phyloP scores from a whole-genome alignment of 106 monocot species.

The Apostasia shenzhenica region DNA sequence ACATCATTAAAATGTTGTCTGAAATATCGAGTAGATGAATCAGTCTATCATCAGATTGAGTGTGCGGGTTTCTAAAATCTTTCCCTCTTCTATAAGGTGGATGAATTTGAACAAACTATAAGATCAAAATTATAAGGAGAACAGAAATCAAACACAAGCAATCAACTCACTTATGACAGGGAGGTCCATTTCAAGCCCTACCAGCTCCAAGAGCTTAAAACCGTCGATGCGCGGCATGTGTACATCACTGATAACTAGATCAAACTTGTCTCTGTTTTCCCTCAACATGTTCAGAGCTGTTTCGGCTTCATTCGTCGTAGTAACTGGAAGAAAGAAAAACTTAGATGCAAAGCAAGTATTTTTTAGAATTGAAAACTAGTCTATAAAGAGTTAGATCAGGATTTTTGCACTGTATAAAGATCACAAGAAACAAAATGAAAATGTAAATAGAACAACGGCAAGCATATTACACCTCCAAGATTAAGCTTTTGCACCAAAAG shows the following conservation, averaged over 20 bases:
- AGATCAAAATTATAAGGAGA: not conserved
- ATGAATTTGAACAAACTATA: no score
- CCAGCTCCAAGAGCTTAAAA: conserved; percentile 43
- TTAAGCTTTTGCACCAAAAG: not conserved
- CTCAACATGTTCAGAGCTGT: conserved; percentile 31
- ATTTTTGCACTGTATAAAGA: not conserved
- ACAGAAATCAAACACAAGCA: not conserved
- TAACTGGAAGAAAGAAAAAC: conserved; percentile 20
- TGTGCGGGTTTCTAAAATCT: no score
- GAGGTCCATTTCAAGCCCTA: conserved; percentile 54
- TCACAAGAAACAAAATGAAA: not conserved
- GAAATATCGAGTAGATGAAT: no score
- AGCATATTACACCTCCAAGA: not conserved
- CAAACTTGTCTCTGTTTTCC: conserved; percentile 43
- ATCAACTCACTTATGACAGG: conserved; percentile 45
- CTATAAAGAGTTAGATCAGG: not conserved
- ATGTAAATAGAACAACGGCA: not conserved
- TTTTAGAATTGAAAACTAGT: not conserved
- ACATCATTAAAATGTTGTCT: no score
- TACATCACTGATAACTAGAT: conserved; percentile 50
- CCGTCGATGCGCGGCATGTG: conserved; percentile 62
- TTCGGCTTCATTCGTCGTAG: conserved; percentile 18
- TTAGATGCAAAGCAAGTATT: not conserved
- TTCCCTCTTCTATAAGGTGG: no score
- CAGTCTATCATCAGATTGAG: no score